Evolutionary conservation across 768 basidiomycete species (phyloP).

Genomic region (Serendipita indica): DNA sequence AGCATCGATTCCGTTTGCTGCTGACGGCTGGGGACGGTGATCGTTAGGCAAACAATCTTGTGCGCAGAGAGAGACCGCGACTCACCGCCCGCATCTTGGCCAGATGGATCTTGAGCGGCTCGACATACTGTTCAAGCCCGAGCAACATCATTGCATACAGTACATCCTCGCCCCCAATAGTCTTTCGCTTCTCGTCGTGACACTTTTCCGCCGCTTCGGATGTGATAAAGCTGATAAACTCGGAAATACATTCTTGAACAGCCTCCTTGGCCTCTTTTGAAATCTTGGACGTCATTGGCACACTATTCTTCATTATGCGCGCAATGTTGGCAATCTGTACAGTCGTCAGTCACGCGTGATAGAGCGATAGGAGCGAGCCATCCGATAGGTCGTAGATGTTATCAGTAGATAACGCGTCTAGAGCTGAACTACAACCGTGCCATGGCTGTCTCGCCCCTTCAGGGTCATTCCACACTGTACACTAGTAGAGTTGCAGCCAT

Average conservation of each 20-base stretch:
- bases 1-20: not conserved
- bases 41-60: not conserved
- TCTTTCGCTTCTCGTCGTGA: slow-evolving; percentile 88
- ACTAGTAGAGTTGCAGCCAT: no score
- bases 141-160: slow-evolving; percentile 84
- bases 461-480: no score
- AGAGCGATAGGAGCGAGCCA: not conserved
- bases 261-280: slow-evolving; percentile 98
- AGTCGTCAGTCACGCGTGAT: not conserved
- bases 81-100: slow-evolving; percentile 73
- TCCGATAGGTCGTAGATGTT: not conserved
- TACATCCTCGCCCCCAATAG: slow-evolving; percentile 95
- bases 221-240: slow-evolving; percentile 97
- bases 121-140: slow-evolving; percentile 90
- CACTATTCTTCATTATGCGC: slow-evolving; percentile 87
- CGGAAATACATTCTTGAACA: slow-evolving; percentile 95
- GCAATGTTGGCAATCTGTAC: slow-evolving; percentile 94
- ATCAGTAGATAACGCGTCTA: not conserved
- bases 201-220: slow-evolving; percentile 94
- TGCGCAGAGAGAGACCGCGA: not conserved
- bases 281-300: slow-evolving; percentile 85
- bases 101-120: slow-evolving; percentile 82
- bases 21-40: not conserved
- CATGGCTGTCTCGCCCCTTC: not conserved
- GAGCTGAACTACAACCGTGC: not conserved